Base-by-base conservation (phyloP, 768 basidiomycete species). In the Kwoniella europaea region DNA sequence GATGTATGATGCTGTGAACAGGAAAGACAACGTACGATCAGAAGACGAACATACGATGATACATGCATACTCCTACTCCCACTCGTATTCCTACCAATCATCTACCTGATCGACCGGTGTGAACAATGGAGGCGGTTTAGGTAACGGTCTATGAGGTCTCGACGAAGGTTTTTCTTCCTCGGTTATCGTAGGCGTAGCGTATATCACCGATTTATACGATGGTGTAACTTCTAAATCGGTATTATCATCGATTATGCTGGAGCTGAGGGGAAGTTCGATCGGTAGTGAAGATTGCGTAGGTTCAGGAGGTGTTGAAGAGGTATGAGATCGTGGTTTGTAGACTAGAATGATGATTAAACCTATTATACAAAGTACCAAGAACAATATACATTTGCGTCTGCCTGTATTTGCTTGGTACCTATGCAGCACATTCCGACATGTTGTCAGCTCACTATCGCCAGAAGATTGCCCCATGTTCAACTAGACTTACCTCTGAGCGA, bases 381-480 rank as follows among this genome's bases (percentile, higher is more conserved):
- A 87, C 81, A 98, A 91, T 68, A 99, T 98, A 84, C 94, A 93
- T 82, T 91, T 90, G 84, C 96, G 88, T 79, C 93, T 88, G 53
- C 96, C 94, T 2, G 95, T 94, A 79, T 91, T 94, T 80, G 91
- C 91, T 85, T 99, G 97, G 85, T 98, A 96, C 74, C 93, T 94
- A 82, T 7, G 16, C 12, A 20, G 6, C 42, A 20, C 15, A n/a
- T 22, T 65, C 41, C 46, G 18, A 50, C 20, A 22, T 46, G 42
- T 55, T 53, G 68, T 20, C 10, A 24, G 5, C 35, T 35, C 35
- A 35, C 35, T 35, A 35, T 35, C 35, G 35, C 35, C 35, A 35
- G 35, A 35, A 35, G 35, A 35, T 35, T 35, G 35, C 35, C 35
- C 6, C 35, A 35, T 35, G 35, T 35, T 35, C 35, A 50, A 16